Evolutionary conservation across 2,329 filamentous ascomycete species (phyloP), one percentile per base, ranked within the genome.

Genomic region (Colletotrichum eleusines): DNA sequence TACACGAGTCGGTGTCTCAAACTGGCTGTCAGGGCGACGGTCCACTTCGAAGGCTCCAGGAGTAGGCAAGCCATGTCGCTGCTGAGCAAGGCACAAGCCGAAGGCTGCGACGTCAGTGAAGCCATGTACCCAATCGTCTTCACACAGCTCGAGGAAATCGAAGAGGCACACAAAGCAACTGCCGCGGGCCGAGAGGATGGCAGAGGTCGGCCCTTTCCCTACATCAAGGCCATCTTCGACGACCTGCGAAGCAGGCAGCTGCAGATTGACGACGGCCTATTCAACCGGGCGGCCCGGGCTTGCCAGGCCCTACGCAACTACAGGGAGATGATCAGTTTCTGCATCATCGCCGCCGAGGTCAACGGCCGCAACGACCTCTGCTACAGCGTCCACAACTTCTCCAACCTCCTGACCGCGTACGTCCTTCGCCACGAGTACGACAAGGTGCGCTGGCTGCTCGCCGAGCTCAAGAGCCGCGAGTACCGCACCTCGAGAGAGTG

Each of bases 21-120:
- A n/a, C 77, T 87, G 6, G 85, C 84, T 11, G 82, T 88, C 11
- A 74, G 81, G 12, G 84, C 85, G 2, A 78, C 81, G 18, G 74
- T 88, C 61, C 76, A 76, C 20, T 55, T 75, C 20, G 76, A 80
- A 46, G 76, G 75, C 4, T 67, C 75, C 3, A 74, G 76, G 53
- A 69, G 80, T 58, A 68, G 75, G 57, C 57, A 74, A 26, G 84
- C 86, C 1, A 76, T 81, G 23, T 73, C 73, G 0, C 76, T 88
- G 20, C 79, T 89, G 7, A 74, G 75, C 7, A 74, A 76, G 38
- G 83, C 84, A 0, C 78, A 83, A 44, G 62, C 72, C 1, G 74
- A 79, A 14, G 85, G 84, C 5, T 75, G 81, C 14, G 82, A 88
- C 68, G 79, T 86, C 6, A 81, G 77, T 57, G 70, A 74, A 1